Evolutionary conservation across 768 basidiomycete species (phyloP).

Genomic region (Glaciozyma antarctica): DNA sequence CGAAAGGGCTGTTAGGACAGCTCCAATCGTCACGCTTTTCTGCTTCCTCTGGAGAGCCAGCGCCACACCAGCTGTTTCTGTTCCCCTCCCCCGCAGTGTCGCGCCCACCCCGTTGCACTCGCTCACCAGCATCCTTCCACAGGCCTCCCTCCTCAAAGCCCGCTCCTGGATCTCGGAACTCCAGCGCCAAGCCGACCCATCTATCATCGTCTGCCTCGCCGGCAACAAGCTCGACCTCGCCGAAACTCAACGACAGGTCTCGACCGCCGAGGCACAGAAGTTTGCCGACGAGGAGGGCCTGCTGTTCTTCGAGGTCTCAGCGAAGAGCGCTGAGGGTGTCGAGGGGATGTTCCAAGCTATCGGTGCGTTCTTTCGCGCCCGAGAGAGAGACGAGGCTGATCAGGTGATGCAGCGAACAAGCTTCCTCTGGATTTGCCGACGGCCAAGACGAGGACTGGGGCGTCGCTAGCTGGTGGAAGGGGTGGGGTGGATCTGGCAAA

Average conservation of each 20-base stretch:
- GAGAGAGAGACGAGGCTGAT: not conserved
- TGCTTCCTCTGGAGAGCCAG: no score
- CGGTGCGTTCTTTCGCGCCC: slow-evolving; percentile 36
- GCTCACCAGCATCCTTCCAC: not conserved
- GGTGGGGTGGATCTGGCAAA: slow-evolving; percentile 25
- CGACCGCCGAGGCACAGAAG: slow-evolving; percentile 70
- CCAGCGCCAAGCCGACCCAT: slow-evolving; percentile 93
- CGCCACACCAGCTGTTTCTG: no score
- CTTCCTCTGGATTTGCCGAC: slow-evolving; percentile 20
- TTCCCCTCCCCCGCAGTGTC: not conserved
- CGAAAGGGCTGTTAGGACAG: no score
- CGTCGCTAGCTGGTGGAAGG: slow-evolving; percentile 2
- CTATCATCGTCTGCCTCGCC: slow-evolving; percentile 88
- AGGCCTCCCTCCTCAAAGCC: slow-evolving; percentile 85
- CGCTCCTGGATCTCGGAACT: slow-evolving; percentile 85
- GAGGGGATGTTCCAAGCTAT: slow-evolving; percentile 76
- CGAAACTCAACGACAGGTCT: slow-evolving; percentile 23
- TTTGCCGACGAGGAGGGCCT: slow-evolving; percentile 85
- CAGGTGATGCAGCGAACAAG: slow-evolving; percentile 14
- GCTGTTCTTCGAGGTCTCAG: slow-evolving; percentile 86
- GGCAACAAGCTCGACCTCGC: slow-evolving; percentile 89
- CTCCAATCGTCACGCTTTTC: no score
- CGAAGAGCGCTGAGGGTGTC: slow-evolving; percentile 80
- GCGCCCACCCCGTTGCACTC: not conserved
- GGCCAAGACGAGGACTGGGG: not conserved